Evolutionary conservation across 1,284 basidiomycete genomes (phyloP), one percentile per base, ranked within the genome.

Genomic region (Ceratobasidium sp.): DNA sequence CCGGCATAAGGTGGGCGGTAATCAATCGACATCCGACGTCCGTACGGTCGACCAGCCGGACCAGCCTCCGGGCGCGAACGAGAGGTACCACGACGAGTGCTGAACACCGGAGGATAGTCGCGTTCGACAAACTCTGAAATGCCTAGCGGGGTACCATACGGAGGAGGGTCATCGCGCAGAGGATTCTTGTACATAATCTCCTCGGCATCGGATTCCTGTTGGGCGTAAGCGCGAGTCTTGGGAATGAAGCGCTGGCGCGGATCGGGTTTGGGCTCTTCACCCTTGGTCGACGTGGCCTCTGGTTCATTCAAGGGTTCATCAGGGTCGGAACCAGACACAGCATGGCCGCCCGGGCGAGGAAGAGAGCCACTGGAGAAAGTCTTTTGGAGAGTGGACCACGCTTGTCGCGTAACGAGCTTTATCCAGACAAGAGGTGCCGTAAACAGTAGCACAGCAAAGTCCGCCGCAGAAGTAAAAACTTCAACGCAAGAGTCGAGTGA

Each of bases 401-500:
- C 53, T 7, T 59, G 51, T 23, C 38, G 38, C 1, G 40, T 69
- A 38, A 69, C 54, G 9, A 69, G 3, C 18, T 42, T 36, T 28
- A 69, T 40, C 66, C 53, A 69, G 21, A 44, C 66, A 25, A 59
- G 40, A 12, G 74, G 74, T 8, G 64, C 33, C 16, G 63, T 58
- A 28, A 67, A 59, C 11, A 75, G 72, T 8, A 75, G 58, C 11
- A 62, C 30, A 12, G 67, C 67, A 59, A 75, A 63, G 46, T 66
- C 74, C n/a, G 63, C 74, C 23, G 61, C 30, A 28, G 72, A 72
- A 14, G 58, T 60, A 25, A 74, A 59, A 36, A 75, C 23, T 5
- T 75, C 74, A 36, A 75, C 56, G 25, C 38, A 58, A 9, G 62
- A 71, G 69, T 75, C 75, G 44, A 75, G 67, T 18, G 73, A 67